These are phyloP conservation scores for Hypoxylon crocopeplum DNA, from an alignment of 495 filamentous ascomycete species.

Conservation along the genomic window DNA sequence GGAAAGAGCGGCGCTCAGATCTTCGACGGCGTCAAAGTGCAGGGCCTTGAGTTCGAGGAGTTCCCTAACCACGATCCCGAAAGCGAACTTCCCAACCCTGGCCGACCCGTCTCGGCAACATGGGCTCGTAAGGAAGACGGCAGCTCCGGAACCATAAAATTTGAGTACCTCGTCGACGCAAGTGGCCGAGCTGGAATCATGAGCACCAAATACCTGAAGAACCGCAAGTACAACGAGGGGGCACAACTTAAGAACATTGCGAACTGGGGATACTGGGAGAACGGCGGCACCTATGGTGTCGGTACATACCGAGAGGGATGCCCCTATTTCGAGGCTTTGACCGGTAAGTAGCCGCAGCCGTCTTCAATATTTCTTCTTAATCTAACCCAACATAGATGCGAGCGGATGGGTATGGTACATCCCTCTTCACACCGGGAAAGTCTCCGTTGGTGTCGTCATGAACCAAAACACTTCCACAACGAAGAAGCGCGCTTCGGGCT, in stretches of 20 bases:
- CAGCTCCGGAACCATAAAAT: not conserved
- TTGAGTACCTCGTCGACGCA: not conserved
- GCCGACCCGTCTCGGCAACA: not conserved
- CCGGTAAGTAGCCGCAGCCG: not conserved
- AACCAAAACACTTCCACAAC: not conserved
- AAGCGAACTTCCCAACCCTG: not conserved
- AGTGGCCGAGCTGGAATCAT: not conserved
- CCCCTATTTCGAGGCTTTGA: not conserved
- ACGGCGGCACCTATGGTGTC: not conserved
- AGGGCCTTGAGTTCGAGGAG: not conserved
- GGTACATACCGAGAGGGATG: not conserved
- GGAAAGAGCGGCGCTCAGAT: not conserved
- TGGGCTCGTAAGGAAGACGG: not conserved
- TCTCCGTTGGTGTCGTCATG: not conserved
- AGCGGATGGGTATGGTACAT: not conserved
- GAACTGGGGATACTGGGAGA: not conserved
- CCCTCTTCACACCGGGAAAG: not conserved
- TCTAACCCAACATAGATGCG: not conserved
- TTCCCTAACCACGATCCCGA: not conserved
- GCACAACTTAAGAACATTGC: not conserved
- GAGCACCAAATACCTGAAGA: constrained; percentile 1
- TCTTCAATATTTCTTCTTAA: not conserved
- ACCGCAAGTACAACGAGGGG: not conserved
- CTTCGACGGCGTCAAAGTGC: not conserved
- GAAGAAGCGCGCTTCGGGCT: not conserved